A percentile compares a stretch with the other conserved stretches of the same genome.
phyloP scores from a whole-genome alignment of 192 early-diverging fungal genomes.

The Coemansia sp. region DNA sequence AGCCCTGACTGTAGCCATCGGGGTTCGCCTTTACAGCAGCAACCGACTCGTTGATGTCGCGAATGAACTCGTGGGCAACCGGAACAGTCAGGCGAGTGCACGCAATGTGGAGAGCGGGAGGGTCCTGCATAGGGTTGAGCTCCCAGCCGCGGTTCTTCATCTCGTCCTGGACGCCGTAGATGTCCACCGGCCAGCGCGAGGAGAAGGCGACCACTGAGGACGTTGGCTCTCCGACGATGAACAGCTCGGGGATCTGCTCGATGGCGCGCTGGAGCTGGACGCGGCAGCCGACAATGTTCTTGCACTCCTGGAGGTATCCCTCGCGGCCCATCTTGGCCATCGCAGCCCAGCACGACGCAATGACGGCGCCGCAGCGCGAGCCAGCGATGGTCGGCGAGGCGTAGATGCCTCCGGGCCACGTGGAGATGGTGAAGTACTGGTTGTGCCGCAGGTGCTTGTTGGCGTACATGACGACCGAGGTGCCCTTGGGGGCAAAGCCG shows the following conservation, averaged over 20 bases:
- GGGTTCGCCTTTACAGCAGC: constrained; percentile 66
- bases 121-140: constrained; percentile 85
- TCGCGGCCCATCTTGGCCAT: constrained; percentile 82
- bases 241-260: constrained; percentile 63
- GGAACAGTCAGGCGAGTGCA: constrained; percentile 80
- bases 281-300: constrained; percentile 74
- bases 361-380: constrained; percentile 83
- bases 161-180: constrained; percentile 82
- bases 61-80: constrained; percentile 68
- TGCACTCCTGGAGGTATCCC: constrained; percentile 83
- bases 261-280: constrained; percentile 65
- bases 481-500: constrained; percentile 98
- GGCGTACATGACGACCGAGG: constrained; percentile 90
- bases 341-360: constrained; percentile 96
- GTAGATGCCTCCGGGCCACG: constrained; percentile 97
- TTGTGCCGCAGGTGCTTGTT: constrained; percentile 75
- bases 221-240: constrained; percentile 80
- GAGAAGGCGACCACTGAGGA: constrained; percentile 84
- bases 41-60: constrained; percentile 79
- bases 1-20: constrained; percentile 64
- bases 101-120: constrained; percentile 85
- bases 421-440: constrained; percentile 88
- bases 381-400: constrained; percentile 89
- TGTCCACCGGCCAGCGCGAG: constrained; percentile 66
- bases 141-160: constrained; percentile 82